A percentile compares a stretch with the other conserved stretches of the same genome.
Conservation (phyloP, 2,329 filamentous ascomycete genomes). For the Scedosporium minutisporum region DNA sequence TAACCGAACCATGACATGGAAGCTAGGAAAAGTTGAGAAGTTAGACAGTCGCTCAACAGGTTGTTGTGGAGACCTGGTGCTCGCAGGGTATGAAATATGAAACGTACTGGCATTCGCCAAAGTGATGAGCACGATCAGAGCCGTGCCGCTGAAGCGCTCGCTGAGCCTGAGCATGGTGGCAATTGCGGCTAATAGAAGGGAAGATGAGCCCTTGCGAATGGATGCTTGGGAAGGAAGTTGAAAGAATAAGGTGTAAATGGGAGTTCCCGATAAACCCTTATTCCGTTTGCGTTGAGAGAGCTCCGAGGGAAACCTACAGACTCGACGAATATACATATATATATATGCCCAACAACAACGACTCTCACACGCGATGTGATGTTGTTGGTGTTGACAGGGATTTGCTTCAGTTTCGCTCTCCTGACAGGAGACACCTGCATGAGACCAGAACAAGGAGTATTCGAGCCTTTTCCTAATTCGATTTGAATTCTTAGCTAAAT, state of each 20-base stretch:
- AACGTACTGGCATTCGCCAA: conserved; percentile 16
- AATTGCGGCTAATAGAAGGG: too few relatives aligned
- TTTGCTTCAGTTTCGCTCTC: not conserved
- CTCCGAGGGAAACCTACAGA: too few relatives aligned
- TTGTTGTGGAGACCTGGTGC: not conserved
- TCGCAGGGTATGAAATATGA: not conserved
- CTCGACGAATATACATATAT: too few relatives aligned
- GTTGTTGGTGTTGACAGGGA: too few relatives aligned
- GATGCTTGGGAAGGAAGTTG: not conserved
- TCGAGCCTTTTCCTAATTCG: not conserved
- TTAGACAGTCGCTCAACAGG: not conserved
- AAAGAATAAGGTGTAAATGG: not conserved
- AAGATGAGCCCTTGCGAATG: not conserved
- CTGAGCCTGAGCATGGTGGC: not conserved
- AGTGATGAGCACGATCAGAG: conserved; percentile 16
- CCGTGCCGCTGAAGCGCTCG: conserved; percentile 13
- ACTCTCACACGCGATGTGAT: too few relatives aligned
- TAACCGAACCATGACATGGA: conserved; percentile 25
- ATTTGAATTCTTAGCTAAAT: not conserved
- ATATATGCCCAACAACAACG: too few relatives aligned
- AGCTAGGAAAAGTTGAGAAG: conserved; percentile 2
- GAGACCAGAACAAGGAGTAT: not conserved
- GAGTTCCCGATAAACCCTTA: not conserved
- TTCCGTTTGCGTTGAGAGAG: too few relatives aligned
- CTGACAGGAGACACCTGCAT: not conserved